phyloP scores from a whole-genome alignment of 1,139 yeast genomes.

The Suzukiozyma palmioleophila region DNA sequence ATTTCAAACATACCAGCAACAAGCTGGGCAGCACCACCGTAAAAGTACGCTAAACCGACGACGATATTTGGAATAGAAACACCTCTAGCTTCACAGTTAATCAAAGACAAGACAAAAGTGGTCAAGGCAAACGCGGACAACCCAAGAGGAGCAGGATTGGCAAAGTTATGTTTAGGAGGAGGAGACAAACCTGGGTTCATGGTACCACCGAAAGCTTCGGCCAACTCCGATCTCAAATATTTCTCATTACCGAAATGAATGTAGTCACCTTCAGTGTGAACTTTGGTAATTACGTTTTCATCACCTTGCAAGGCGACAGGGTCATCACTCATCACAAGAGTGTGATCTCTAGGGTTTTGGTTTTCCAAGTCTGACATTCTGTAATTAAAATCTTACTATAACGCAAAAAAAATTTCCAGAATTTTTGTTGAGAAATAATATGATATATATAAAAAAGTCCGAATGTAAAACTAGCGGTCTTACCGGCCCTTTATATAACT shows the following conservation, averaged over 20 bases:
- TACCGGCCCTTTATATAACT: background rate
- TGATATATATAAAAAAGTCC: too few relatives aligned
- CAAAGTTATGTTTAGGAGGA: constrained; percentile 69
- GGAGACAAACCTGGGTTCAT: constrained; percentile 61
- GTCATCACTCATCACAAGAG: constrained; percentile 11
- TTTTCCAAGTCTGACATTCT: constrained; percentile 23
- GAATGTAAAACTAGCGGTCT: too few relatives aligned
- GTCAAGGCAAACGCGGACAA: constrained; percentile 80
- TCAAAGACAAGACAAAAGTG: constrained; percentile 72
- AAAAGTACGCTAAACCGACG: constrained; percentile 73
- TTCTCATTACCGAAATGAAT: constrained; percentile 70
- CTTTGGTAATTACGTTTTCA: constrained; percentile 18
- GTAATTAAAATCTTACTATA: background rate
- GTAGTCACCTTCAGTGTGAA: constrained; percentile 48
- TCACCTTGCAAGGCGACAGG: constrained; percentile 13
- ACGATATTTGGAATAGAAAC: constrained; percentile 31
- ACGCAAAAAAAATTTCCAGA: background rate
- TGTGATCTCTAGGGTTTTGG: constrained; percentile 24
- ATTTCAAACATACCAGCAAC: constrained; percentile 77
- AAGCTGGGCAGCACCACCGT: constrained; percentile 77
- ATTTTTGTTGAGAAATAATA: background rate
- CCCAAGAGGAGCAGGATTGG: constrained; percentile 88
- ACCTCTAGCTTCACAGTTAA: constrained; percentile 35
- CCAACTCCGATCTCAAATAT: constrained; percentile 57
- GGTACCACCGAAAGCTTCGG: constrained; percentile 72